These are phyloP conservation scores for Hypoxylon fuscum DNA, from an alignment of 495 filamentous ascomycete genomes.

Conservation along the genomic window DNA sequence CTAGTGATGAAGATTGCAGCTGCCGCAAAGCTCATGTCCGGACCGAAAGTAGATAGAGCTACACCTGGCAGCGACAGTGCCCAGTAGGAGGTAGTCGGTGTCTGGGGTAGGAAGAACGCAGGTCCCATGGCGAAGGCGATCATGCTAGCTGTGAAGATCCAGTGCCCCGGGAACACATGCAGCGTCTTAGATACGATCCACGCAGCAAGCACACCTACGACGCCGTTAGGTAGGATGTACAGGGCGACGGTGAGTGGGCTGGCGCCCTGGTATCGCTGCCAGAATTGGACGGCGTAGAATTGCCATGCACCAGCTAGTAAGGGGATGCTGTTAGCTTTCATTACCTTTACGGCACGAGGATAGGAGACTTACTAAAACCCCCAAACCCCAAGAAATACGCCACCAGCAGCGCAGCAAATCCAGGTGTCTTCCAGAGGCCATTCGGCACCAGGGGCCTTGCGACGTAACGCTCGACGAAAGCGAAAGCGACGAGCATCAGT, in stretches of 20 bases:
- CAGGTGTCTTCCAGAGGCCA: conserved; percentile 45
- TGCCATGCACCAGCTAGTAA: conserved; percentile 56
- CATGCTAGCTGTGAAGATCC: conserved; percentile 57
- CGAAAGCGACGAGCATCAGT: conserved; percentile 58
- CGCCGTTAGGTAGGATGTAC: conserved; percentile 56
- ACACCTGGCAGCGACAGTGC: conserved; percentile 61
- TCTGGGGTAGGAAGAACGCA: conserved; percentile 55
- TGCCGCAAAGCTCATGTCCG: conserved; percentile 70
- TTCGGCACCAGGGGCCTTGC: conserved; percentile 61
- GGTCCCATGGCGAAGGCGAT: conserved; percentile 54
- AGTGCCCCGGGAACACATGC: conserved; percentile 58
- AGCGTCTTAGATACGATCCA: conserved; percentile 58
- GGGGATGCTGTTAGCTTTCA: conserved; percentile 2
- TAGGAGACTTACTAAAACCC: conserved; percentile 41
- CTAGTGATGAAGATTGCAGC: conserved; percentile 67
- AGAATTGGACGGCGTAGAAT: conserved; percentile 63
- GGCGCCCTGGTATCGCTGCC: conserved; percentile 55
- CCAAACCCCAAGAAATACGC: conserved; percentile 61
- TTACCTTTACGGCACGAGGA: too few relatives aligned
- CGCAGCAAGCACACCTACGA: conserved; percentile 55
- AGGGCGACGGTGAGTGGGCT: conserved; percentile 51
- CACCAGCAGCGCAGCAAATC: conserved; percentile 58
- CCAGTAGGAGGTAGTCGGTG: conserved; percentile 63
- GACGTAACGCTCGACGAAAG: conserved; percentile 54
- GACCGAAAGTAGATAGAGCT: conserved; percentile 64